A percentile compares a stretch with the other conserved stretches of the same genome.
Evolutionary conservation across 352 stramenopile genomes (phyloP).

Genomic region (Saprolegnia diclina): DNA sequence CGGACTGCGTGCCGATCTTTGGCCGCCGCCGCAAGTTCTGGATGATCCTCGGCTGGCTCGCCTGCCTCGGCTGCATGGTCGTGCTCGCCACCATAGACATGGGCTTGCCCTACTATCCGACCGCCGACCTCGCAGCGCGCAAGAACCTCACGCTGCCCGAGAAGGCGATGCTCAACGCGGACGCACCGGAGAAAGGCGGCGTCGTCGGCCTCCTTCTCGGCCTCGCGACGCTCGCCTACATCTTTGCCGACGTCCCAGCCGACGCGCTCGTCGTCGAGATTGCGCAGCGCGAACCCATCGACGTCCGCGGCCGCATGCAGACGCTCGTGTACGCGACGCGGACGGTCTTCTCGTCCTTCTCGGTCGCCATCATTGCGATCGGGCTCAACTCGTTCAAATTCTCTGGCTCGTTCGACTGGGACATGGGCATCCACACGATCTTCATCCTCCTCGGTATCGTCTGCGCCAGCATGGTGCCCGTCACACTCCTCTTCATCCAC

Average conservation of each 20-base stretch:
- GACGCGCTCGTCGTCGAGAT: conserved; percentile 69
- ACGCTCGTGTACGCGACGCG: conserved; percentile 64
- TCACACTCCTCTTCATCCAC: conserved; percentile 4
- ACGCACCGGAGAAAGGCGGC: conserved; percentile 33
- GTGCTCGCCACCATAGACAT: conserved; percentile 37
- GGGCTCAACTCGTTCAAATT: conserved; percentile 53
- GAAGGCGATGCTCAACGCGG: conserved; percentile 34
- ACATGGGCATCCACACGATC: conserved; percentile 18
- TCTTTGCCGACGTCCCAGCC: conserved; percentile 60
- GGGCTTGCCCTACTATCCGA: conserved; percentile 37
- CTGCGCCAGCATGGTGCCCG: conserved; percentile 15
- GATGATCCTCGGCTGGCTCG: conserved; percentile 65
- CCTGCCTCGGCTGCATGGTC: conserved; percentile 37
- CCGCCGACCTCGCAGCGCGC: conserved; percentile 43
- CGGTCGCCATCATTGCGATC: conserved; percentile 34
- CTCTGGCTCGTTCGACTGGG: conserved; percentile 39
- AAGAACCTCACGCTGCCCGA: not conserved
- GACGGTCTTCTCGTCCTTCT: conserved; percentile 33
- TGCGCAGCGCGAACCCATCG: conserved; percentile 62
- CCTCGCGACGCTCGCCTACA: conserved; percentile 53
- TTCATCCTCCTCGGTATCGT: conserved; percentile 34
- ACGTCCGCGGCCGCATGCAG: conserved; percentile 51
- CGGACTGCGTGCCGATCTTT: conserved; percentile 80
- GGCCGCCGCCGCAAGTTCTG: conserved; percentile 76
- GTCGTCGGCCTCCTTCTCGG: conserved; percentile 47